Base-by-base conservation (phyloP, 192 early-diverging fungal genomes). In the Cetraspora pellucida region DNA sequence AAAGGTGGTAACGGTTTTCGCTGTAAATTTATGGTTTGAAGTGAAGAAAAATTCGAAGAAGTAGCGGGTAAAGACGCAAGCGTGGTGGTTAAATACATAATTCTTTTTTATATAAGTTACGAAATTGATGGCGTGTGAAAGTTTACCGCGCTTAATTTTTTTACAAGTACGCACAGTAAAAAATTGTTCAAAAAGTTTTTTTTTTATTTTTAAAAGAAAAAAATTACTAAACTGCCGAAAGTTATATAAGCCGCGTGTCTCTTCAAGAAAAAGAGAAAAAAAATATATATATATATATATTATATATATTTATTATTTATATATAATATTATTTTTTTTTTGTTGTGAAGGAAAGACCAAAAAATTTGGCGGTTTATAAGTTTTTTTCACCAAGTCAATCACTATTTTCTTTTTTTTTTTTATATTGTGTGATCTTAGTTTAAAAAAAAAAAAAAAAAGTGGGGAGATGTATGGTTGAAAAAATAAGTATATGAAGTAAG, bases 11-110 rank as follows among this genome's bases (percentile, higher is more conserved):
- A 69, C n/a, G 67, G 69, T 52, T 71, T 71, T 14, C 45, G 17
- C 2, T 49, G 69, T 71, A 65, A 65, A 65, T 54, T 71, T 71
- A 71, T 71, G 27, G 45, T 49, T 30, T 31, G 47, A 25, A 71
- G 23, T 14, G 69, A 30, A 71, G 69, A 65, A 21, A 44, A 65
- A 2, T 30, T 37, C 31, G 63, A 44, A 43, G 31, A n/a, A n/a
- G 63, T 44, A 21, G 63, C 31, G 0, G 63, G 61, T 43, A 64
- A 8, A 9, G 63, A 19, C 0, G 63, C 27, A n/a, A 65, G 63
- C 19, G 63, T 65, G 4, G 31, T 43, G 3, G 63, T 43, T 65
- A 65, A 65, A 65, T 65, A 65, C 63, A 65, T 65, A 7, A 19
- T 65, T 65, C 14, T 19, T 11, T n/a, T 37, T 64, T 63, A 37